Evolutionary conservation across 2,329 filamentous ascomycete genomes (phyloP).

Genomic region (Fonsecaea nubica): DNA sequence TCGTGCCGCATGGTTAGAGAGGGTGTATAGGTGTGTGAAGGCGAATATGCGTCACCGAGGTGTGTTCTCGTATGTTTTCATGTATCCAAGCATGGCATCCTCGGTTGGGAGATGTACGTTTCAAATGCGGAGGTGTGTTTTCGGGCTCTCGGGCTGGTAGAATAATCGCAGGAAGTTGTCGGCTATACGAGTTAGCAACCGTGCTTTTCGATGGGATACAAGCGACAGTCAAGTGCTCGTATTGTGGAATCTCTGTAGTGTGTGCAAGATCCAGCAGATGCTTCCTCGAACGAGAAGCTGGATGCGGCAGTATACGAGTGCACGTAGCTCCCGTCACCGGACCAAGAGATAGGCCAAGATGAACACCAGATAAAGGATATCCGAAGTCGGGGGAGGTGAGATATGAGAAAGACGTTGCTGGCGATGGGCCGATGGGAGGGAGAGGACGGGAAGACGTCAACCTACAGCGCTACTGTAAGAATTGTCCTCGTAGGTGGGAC

Average conservation of each 20-base stretch:
- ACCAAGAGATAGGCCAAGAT: background rate
- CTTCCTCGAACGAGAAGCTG: background rate
- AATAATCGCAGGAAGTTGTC: background rate
- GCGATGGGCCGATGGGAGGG: background rate
- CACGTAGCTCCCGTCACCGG: background rate
- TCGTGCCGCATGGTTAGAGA: constrained; percentile 23
- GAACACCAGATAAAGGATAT: constrained; percentile 5
- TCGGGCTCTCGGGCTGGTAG: background rate
- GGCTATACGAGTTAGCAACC: background rate
- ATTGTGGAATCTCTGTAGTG: background rate
- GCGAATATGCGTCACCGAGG: constrained; percentile 11
- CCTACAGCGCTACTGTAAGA: background rate
- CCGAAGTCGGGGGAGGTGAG: constrained; percentile 3
- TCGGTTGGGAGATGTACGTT: background rate
- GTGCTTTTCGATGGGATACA: constrained; percentile 14
- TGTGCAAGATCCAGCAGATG: background rate
- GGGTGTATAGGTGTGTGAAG: constrained; percentile 8
- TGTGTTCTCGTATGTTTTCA: constrained; percentile 5
- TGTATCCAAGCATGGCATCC: constrained; percentile 13
- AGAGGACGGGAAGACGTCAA: background rate
- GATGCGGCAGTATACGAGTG: background rate
- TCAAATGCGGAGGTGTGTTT: background rate
- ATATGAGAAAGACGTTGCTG: background rate
- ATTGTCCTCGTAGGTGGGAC: background rate
- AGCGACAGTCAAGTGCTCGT: constrained; percentile 31